Evolutionary conservation across 2,329 filamentous ascomycete genomes (phyloP).

Genomic region (Aspergillus pseudonomiae): DNA sequence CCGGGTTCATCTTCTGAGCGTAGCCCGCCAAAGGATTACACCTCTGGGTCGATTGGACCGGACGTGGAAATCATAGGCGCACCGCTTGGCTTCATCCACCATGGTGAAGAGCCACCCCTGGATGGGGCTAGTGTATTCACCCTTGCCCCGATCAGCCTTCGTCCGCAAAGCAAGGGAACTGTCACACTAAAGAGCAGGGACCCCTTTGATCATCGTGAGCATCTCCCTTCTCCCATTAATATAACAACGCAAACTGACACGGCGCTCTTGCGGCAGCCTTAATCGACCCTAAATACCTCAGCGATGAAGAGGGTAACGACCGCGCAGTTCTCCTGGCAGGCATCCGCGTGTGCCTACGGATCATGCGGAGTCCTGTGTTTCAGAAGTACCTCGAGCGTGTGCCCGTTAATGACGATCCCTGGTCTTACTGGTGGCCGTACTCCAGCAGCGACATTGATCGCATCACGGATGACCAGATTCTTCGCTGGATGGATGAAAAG

Average conservation of each 20-base stretch:
- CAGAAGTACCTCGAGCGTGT: constrained; percentile 19
- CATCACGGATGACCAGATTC: constrained; percentile 23
- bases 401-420: constrained; percentile 19
- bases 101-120: constrained; percentile 19
- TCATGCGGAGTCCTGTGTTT: constrained; percentile 18
- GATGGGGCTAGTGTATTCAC: constrained; percentile 15
- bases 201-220: constrained; percentile 21
- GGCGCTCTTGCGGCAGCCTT: constrained; percentile 7
- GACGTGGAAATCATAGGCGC: constrained; percentile 22
- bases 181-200: constrained; percentile 21
- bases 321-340: constrained; percentile 19
- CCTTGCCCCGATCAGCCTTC: constrained; percentile 16
- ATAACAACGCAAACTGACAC: not conserved
- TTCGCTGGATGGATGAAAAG: constrained; percentile 24
- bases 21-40: constrained; percentile 7
- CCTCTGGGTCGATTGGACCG: constrained; percentile 13
- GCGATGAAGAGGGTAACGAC: constrained; percentile 19
- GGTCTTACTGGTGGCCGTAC: constrained; percentile 25
- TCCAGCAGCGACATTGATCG: constrained; percentile 23
- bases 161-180: constrained; percentile 22
- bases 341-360: constrained; percentile 19
- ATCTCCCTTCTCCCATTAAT: not conserved
- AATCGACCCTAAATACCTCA: constrained; percentile 23
- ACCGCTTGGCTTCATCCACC: constrained; percentile 20
- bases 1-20: constrained; percentile 3